These are phyloP conservation scores for Metarhizium album DNA, from an alignment of 2,329 filamentous ascomycete species.

Conservation along the genomic window DNA sequence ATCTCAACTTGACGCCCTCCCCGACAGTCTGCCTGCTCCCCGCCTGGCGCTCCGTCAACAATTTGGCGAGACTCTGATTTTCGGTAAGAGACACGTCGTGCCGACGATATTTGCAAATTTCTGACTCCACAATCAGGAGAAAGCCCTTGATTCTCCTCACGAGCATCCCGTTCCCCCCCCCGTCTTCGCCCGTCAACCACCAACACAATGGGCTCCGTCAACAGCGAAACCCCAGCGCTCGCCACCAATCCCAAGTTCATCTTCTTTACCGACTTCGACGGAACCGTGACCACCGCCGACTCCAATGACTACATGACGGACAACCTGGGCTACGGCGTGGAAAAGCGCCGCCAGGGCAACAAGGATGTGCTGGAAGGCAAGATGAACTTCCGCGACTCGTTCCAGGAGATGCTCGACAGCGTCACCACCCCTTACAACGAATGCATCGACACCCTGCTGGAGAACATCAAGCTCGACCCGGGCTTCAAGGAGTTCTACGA, in stretches of 20 bases:
- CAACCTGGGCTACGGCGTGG: conserved; percentile 73
- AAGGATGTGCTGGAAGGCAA: conserved; percentile 61
- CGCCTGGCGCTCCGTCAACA: conserved; percentile 5
- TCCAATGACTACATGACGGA: conserved; percentile 71
- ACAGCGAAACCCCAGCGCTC: conserved; percentile 43
- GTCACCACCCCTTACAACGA: conserved; percentile 69
- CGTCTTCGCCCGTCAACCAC: no score
- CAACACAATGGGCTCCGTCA: conserved; percentile 30
- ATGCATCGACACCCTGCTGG: conserved; percentile 66
- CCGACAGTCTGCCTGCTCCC: background rate
- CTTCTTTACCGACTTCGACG: conserved; percentile 99
- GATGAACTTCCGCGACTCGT: conserved; percentile 72
- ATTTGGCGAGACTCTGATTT: background rate
- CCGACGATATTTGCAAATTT: background rate
- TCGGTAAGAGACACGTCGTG: background rate
- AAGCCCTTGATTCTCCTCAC: background rate
- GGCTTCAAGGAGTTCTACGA: conserved; percentile 79
- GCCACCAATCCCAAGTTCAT: conserved; percentile 72
- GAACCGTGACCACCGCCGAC: conserved; percentile 72
- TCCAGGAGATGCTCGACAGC: conserved; percentile 86
- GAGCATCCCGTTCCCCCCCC: background rate
- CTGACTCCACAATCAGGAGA: background rate
- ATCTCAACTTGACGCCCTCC: no score
- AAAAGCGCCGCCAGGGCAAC: conserved; percentile 62
- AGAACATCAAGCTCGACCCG: conserved; percentile 82